Base-by-base conservation (phyloP, 495 filamentous ascomycete species). In the Pyronema omphalodes region DNA sequence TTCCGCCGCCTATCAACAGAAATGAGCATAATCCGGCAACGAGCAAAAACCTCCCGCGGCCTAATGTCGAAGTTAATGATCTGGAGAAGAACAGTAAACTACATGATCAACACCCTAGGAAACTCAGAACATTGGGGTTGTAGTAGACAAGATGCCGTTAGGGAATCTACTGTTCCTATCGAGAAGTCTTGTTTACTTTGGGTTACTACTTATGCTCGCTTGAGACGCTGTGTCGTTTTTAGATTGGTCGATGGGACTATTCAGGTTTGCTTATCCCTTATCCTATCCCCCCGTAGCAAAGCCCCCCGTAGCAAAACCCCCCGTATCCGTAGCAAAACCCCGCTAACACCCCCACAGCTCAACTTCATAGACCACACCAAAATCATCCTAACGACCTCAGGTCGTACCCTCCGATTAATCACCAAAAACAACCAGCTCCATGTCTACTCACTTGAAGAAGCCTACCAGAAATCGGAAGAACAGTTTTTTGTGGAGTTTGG, bases 291-390 rank as follows among this genome's bases (percentile, higher is more conserved):
- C n/a, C n/a, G n/a, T n/a, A n/a, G n/a, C n/a, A n/a, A n/a, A n/a
- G n/a, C n/a, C n/a, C n/a, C n/a, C n/a, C n/a, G n/a, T n/a, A n/a
- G n/a, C n/a, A n/a, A n/a, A n/a, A n/a, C n/a, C n/a, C n/a, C n/a
- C n/a, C n/a, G n/a, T n/a, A n/a, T n/a, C n/a, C n/a, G n/a, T n/a
- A n/a, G n/a, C n/a, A n/a, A n/a, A n/a, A n/a, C 18, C 34, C 43
- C 41, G 56, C 55, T 57, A 52, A 55, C 50, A 54, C 47, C 14
- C 44, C 41, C 18, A 7, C 48, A 44, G 76, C 84, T 94, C 69
- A 95, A 98, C 67, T 98, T 95, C 69, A 88, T 89, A 6, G 91
- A 98, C 58, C 91, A 98, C 65, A 95, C 91, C 33, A 98, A 98
- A 66, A 37, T 64, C 6, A 60, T 64, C n/a, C 54, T 64, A 37